Conservation (phyloP, 228 moss, liverwort and hornwort species). For the Sphagnum fallax region DNA sequence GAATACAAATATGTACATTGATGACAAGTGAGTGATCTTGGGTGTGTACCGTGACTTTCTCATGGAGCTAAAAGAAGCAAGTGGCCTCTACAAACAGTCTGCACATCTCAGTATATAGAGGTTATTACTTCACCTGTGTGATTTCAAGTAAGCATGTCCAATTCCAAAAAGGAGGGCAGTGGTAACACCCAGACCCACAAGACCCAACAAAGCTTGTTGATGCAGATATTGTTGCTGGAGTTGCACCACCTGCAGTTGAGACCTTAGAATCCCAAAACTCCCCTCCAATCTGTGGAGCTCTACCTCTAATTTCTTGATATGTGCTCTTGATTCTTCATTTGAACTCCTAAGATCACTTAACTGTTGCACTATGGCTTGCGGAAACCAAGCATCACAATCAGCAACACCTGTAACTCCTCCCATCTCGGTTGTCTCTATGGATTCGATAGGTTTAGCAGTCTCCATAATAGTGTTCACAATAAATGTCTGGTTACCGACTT, state of each 20-base stretch:
- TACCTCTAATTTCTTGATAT: slow-evolving; percentile 20
- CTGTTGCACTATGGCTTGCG: slow-evolving; percentile 24
- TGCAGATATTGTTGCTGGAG: slow-evolving; percentile 26
- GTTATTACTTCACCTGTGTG: slow-evolving; percentile 3
- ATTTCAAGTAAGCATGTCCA: slow-evolving; percentile 28
- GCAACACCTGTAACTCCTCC: slow-evolving; percentile 25
- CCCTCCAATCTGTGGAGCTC: slow-evolving; percentile 6
- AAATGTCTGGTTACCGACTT: slow-evolving; percentile 37
- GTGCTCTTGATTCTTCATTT: slow-evolving; percentile 31
- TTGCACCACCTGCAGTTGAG: slow-evolving; percentile 26
- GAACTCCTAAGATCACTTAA: slow-evolving; percentile 31
- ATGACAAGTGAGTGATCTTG: no score
- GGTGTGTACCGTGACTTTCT: no score
- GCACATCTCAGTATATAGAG: no score
- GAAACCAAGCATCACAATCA: slow-evolving; percentile 33
- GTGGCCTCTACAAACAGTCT: no score
- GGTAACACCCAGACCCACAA: slow-evolving; percentile 31
- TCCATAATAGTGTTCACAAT: slow-evolving; percentile 36
- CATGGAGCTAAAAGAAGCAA: no score
- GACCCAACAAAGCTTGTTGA: slow-evolving; percentile 24
- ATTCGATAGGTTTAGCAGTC: slow-evolving; percentile 11
- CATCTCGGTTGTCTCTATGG: slow-evolving; percentile 18
- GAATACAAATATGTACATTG: no score
- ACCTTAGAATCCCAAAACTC: not conserved
- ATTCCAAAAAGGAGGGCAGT: slow-evolving; percentile 34